Evolutionary conservation across 495 filamentous ascomycete genomes (phyloP).

Genomic region (Neurospora africana): DNA sequence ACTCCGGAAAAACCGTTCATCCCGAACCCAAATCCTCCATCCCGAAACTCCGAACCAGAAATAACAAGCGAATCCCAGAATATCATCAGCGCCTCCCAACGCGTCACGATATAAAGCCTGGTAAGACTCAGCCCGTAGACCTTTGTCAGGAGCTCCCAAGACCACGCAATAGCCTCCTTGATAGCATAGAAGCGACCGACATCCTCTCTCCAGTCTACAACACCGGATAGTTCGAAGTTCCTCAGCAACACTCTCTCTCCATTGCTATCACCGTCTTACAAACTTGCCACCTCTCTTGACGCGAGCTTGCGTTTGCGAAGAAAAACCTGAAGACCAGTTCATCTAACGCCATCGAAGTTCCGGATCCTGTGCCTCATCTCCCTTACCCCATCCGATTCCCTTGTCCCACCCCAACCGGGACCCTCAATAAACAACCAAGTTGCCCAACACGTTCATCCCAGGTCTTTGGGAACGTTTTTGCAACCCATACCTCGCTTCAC

Average conservation of each 20-base stretch:
- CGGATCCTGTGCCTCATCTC: background rate
- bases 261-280: background rate
- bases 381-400: background rate
- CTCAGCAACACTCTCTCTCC: background rate
- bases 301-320: background rate
- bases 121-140: conserved; percentile 77
- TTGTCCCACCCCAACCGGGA: background rate
- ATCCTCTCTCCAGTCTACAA: background rate
- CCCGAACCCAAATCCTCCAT: background rate
- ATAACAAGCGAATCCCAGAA: background rate
- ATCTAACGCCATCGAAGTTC: background rate
- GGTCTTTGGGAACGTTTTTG: background rate
- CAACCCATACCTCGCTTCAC: background rate
- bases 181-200: conserved; percentile 59
- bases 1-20: background rate
- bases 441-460: background rate
- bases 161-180: conserved; percentile 72
- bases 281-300: background rate
- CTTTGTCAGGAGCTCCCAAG: conserved; percentile 89
- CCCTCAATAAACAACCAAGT: background rate
- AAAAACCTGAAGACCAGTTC: background rate
- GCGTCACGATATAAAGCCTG: conserved; percentile 37
- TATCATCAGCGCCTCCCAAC: background rate
- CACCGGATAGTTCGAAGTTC: background rate
- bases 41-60: background rate